A percentile compares a stretch with the other conserved stretches of the same genome.
Evolutionary conservation across 73 alveolate genomes (phyloP).

Genomic region (Tetrahymena malaccensis): DNA sequence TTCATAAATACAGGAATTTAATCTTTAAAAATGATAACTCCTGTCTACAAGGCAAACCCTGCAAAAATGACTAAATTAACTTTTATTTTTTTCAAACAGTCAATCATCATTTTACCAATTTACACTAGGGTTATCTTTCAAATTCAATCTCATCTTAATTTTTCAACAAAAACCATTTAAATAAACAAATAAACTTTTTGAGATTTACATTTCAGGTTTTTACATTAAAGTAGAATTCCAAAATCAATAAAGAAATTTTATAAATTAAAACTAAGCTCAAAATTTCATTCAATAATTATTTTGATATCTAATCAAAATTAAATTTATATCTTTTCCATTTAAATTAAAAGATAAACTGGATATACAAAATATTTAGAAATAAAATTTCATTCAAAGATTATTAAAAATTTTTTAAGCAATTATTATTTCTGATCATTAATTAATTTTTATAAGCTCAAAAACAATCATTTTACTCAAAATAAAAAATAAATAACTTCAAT

Average conservation of each 20-base stretch:
- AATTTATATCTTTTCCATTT: neutral
- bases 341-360: neutral
- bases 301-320: neutral
- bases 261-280: neutral
- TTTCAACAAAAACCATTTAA: neutral
- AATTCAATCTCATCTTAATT: neutral
- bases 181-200: neutral
- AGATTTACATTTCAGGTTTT: neutral
- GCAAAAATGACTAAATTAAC: neutral
- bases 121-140: neutral
- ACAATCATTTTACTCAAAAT: neutral
- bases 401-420: too few relatives aligned
- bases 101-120: neutral
- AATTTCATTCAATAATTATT: neutral
- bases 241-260: neutral
- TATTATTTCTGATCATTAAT: neutral
- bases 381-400: neutral
- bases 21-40: neutral
- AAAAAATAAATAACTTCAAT: too few relatives aligned
- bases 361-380: neutral
- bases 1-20: neutral
- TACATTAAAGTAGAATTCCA: neutral
- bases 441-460: neutral
- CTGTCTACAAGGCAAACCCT: neutral
- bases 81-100: too few relatives aligned